Evolutionary conservation across 139 green algal species (phyloP), one percentile per base, ranked within the genome.

Genomic region (Chlorella sp.): DNA sequence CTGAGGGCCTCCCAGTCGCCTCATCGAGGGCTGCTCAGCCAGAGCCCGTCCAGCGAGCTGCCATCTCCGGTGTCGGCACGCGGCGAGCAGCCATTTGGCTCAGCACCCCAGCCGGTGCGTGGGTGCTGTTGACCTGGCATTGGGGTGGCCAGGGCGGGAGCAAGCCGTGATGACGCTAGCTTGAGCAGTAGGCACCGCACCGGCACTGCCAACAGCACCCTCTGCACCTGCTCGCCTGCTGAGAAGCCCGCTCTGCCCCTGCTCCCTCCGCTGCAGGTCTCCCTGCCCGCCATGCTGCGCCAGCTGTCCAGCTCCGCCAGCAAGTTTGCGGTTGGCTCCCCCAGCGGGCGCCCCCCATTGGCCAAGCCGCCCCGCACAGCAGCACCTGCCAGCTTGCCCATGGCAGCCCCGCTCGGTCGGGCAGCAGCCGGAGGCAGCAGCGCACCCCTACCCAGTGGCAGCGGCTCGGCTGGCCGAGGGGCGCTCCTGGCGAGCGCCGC

Each of bases 281-380:
- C 76, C 0, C 76, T 82, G 76, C 76, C 76, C 5, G 76, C 76
- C 58, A 82, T 82, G 76, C 76, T 82, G 58, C 76, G 76, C 56
- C 54, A 60, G 76, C 76, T 82, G 76, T 82, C 76, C 58, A 82
- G 19, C n/a, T 73, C 76, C 1, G 56, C 76, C 9, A 40, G 76
- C 8, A 72, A 54, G 36, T 65, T 73, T 28, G 16, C 22, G 0
- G 76, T 58, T 0, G 76, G 38, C 54, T 82, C 76, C 14, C 76
- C 76, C 34, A 70, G 54, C 38, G 76, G 76, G 14, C 51, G 54
- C 9, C 76, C 76, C 0, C 76, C 76, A 2, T 54, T 82, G 26
- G 76, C 76, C 36, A 82, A 82, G 76, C 76, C 75, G 20, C 76
- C 54, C 0, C 76, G 76, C 48, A 17, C n/a, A 9, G 11, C 73